These are phyloP conservation scores for Backusella parvicylindrica DNA, from an alignment of 192 early-diverging fungal species.

Conservation along the genomic window DNA sequence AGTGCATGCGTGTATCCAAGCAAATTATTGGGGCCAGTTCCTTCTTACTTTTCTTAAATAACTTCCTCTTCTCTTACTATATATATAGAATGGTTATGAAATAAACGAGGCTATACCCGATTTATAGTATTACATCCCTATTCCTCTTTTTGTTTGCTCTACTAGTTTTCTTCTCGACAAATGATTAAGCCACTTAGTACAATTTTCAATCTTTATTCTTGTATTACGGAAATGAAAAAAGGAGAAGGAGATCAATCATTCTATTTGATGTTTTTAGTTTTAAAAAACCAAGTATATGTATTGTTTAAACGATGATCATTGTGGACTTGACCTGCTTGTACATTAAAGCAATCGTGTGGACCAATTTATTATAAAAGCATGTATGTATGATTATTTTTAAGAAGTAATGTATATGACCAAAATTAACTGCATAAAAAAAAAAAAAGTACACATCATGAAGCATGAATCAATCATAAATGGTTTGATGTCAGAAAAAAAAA, in stretches of 20 bases:
- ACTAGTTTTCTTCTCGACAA: no score
- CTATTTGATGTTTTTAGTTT: not conserved
- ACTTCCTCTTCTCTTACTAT: no score
- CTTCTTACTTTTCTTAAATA: no score
- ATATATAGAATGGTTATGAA: no score
- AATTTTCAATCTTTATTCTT: not conserved
- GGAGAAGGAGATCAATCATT: not conserved
- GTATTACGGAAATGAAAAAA: not conserved
- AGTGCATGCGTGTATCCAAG: no score
- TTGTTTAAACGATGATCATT: not conserved
- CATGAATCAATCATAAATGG: no score
- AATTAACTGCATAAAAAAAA: not conserved
- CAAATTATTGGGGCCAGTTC: no score
- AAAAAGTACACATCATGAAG: no score
- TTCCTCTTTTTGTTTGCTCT: not conserved
- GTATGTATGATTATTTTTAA: not conserved
- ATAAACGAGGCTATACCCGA: no score
- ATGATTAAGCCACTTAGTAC: not conserved
- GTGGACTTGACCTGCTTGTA: not conserved
- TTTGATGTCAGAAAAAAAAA: not conserved
- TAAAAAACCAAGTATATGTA: not conserved
- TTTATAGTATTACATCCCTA: no score
- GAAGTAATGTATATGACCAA: not conserved
- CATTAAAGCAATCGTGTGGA: not conserved
- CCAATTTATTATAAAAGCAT: not conserved